Base-by-base conservation (phyloP, 2,329 filamentous ascomycete genomes). In the Sordariomycetes sp. region DNA sequence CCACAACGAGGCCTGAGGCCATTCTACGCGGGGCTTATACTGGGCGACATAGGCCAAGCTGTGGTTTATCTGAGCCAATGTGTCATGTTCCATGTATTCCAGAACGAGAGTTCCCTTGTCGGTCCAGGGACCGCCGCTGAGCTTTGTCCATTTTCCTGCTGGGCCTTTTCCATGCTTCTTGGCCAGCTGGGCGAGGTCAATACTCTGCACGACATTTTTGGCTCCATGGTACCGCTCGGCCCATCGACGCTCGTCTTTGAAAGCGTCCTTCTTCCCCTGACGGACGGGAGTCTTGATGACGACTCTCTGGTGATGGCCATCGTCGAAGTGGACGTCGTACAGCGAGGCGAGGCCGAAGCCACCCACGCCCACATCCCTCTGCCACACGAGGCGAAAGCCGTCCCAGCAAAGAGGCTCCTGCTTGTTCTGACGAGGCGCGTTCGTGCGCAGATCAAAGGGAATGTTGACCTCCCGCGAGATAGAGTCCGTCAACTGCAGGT, bases 141-240 rank as follows among this genome's bases (percentile, higher is more conserved):
- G n/a, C n/a, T n/a, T n/a, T n/a, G n/a, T n/a, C n/a, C n/a, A n/a
- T n/a, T n/a, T n/a, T n/a, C n/a, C n/a, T n/a, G n/a, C n/a, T n/a
- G n/a, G n/a, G n/a, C n/a, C 41, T 39, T 19, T 23, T 37, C 21
- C 10, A 4, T 33, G 20, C 16, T 37, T 31, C 40, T 30, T 23
- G n/a, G 41, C 44, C 9, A 42, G 28, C 7, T 25, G 20, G 14
- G 38, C 12, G 3, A 53, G 21, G 23, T 57, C 39, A 8, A 53
- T 15, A 14, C 44, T 16, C 26, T 54, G 53, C 5, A 51, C 42
- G 8, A 46, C 47, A 24, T 56, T 51, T 8, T 41, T 42, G 35
- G 44, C 46, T 3, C 46, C 44, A 2, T 35, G 19, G 29, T 54
- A 57, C 24, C 48, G 45, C 26, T 42, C 25, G 31, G 54, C 51